Conservation (phyloP, 2,329 filamentous ascomycete genomes). For the Monascus ruber region DNA sequence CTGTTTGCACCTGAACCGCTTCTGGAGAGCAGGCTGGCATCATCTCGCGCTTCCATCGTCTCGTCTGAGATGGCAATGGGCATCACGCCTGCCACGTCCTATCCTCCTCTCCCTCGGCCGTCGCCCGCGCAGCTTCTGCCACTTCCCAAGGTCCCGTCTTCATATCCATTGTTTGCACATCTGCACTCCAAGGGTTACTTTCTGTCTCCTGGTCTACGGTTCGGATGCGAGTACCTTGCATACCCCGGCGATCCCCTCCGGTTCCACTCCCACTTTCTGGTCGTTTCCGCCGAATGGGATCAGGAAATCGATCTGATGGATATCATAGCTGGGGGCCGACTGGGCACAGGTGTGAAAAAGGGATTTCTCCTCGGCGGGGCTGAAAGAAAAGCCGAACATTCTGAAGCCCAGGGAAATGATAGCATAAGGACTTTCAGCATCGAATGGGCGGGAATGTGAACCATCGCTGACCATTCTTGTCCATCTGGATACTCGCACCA, state of each 20-base stretch:
- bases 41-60: slow-evolving; percentile 7
- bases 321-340: slow-evolving; percentile 69
- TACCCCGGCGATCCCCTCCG: slow-evolving; percentile 91
- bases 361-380: slow-evolving; percentile 75
- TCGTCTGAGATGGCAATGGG: slow-evolving; percentile 14
- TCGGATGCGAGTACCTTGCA: slow-evolving; percentile 86
- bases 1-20: slow-evolving; percentile 12
- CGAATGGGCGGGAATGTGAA: slow-evolving; percentile 88
- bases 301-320: slow-evolving; percentile 76
- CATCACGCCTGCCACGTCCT: slow-evolving; percentile 42
- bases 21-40: slow-evolving; percentile 3
- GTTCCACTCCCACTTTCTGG: slow-evolving; percentile 91
- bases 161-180: slow-evolving; percentile 68
- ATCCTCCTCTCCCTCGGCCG: slow-evolving; percentile 31
- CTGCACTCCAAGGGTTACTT: slow-evolving; percentile 72
- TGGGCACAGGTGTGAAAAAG: slow-evolving; percentile 95
- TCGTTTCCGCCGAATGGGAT: slow-evolving; percentile 75
- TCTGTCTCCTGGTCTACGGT: slow-evolving; percentile 82
- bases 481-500: too few species aligned
- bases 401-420: slow-evolving; percentile 20
- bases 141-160: slow-evolving; percentile 31
- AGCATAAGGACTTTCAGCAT: slow-evolving; percentile 65
- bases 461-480: not conserved
- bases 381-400: slow-evolving; percentile 28
- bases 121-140: slow-evolving; percentile 14